Conservation (phyloP, 2,329 filamentous ascomycete genomes). For the Nemania sp. region DNA sequence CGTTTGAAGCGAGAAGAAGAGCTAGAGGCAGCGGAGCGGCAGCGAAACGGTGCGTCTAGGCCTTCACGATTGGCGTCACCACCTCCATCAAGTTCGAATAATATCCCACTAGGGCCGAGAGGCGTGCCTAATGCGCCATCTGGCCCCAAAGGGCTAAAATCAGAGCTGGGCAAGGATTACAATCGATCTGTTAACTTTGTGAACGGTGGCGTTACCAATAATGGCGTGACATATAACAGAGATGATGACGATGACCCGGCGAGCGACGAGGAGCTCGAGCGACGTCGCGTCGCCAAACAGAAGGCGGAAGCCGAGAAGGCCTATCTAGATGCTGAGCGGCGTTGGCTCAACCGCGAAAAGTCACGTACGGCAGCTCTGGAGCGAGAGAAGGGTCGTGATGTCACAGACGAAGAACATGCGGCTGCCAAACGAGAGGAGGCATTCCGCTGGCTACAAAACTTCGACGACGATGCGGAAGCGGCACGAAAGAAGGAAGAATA, state of each 20-base stretch:
- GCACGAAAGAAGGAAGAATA: conserved; percentile 75
- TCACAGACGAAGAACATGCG: conserved; percentile 69
- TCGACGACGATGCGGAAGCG: conserved; percentile 87
- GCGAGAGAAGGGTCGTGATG: conserved; percentile 80
- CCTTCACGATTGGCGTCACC: conserved; percentile 74
- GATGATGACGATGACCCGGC: conserved; percentile 89
- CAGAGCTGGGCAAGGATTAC: conserved; percentile 54
- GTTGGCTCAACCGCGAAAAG: conserved; percentile 89
- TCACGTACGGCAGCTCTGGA: conserved; percentile 83
- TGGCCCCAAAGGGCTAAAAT: conserved; percentile 63
- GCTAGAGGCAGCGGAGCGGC: conserved; percentile 82
- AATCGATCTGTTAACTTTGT: conserved; percentile 71
- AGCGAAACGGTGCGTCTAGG: conserved; percentile 67
- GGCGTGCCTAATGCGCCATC: conserved; percentile 76
- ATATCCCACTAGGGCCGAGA: conserved; percentile 75
- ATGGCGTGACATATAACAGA: conserved; percentile 58
- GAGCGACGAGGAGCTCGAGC: conserved; percentile 83
- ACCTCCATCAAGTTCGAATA: conserved; percentile 66
- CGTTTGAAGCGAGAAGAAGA: conserved; percentile 88
- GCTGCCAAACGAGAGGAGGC: conserved; percentile 69
- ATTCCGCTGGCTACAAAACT: conserved; percentile 74
- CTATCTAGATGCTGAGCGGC: conserved; percentile 83
- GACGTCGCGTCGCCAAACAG: conserved; percentile 70
- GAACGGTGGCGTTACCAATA: conserved; percentile 73
- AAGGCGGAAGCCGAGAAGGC: conserved; percentile 77